Conservation (phyloP, 164 flowering plant genomes). For the Taxillus chinensis region DNA sequence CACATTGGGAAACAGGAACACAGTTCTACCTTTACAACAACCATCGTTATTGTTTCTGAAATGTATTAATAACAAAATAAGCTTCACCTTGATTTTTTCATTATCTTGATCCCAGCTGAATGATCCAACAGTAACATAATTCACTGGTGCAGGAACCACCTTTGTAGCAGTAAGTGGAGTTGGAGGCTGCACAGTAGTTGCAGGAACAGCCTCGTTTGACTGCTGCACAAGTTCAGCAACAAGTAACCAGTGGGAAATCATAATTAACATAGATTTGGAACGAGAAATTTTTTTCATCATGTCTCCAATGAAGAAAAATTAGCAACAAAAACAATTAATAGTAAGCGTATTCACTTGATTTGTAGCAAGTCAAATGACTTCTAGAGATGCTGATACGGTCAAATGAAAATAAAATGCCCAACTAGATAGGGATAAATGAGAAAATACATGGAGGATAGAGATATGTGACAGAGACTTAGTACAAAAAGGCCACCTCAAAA, state of each 20-base stretch:
- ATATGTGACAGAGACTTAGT: no score
- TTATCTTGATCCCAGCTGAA: conserved; percentile 97
- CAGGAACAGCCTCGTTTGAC: conserved; percentile 27
- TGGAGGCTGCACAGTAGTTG: conserved; percentile 14
- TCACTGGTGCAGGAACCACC: conserved; percentile 26
- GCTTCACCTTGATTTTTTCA: conserved; percentile 76
- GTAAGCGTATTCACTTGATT: neutral
- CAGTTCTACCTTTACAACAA: no score
- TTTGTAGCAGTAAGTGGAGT: conserved; percentile 20
- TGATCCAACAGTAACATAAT: conserved; percentile 50
- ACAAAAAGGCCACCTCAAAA: no score
- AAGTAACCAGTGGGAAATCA: neutral
- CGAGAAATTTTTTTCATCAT: neutral
- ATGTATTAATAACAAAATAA: neutral
- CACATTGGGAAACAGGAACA: no score
- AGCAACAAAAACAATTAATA: neutral
- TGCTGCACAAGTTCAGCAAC: conserved; percentile 20
- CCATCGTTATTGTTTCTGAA: neutral
- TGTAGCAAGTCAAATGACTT: neutral
- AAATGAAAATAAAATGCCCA: neutral
- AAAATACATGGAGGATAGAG: no score
- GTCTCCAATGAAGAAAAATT: neutral
- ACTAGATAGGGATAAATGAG: no score
- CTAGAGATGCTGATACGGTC: neutral
- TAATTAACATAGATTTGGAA: neutral